phyloP scores from a whole-genome alignment of 31 red algal genomes.

The Pterothamnion heteromorphum region DNA sequence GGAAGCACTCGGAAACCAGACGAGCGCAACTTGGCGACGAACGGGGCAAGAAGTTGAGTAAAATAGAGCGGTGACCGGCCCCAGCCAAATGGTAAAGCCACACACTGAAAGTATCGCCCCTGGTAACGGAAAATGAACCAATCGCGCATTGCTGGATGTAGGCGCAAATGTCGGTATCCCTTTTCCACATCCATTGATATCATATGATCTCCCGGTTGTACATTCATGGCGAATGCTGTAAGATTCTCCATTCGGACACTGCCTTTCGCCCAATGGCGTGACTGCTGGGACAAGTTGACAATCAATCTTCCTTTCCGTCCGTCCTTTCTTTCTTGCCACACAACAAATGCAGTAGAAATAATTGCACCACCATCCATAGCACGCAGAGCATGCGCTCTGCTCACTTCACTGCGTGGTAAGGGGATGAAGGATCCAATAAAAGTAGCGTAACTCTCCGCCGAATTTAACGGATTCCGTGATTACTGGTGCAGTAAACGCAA shows the following conservation, averaged over 20 bases:
- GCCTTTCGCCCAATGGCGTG: slow-evolving; percentile 23
- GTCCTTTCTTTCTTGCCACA: slow-evolving; percentile 39
- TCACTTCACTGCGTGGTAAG: neutral
- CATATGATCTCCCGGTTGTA: neutral
- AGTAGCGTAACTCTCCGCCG: neutral
- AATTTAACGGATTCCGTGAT: neutral
- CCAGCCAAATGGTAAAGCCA: slow-evolving; percentile 47
- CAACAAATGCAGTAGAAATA: slow-evolving; percentile 45
- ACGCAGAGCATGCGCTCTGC: too few relatives aligned
- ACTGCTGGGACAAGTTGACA: slow-evolving; percentile 6
- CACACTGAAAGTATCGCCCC: neutral
- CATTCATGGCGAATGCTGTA: neutral
- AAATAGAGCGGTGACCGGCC: slow-evolving; percentile 14
- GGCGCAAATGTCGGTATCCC: slow-evolving; percentile 32
- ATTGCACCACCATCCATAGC: neutral
- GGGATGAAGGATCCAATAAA: neutral
- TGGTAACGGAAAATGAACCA: slow-evolving; percentile 46
- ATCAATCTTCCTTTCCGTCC: slow-evolving; percentile 43
- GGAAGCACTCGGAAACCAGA: slow-evolving; percentile 27
- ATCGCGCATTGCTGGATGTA: slow-evolving; percentile 40
- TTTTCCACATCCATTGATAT: slow-evolving; percentile 19
- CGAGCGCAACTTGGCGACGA: slow-evolving; percentile 29
- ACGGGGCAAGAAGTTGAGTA: neutral
- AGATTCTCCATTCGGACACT: slow-evolving; percentile 40
- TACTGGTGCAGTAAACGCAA: neutral